Base-by-base conservation (phyloP, 1,284 basidiomycete species). In the Bjerkandera adusta region DNA sequence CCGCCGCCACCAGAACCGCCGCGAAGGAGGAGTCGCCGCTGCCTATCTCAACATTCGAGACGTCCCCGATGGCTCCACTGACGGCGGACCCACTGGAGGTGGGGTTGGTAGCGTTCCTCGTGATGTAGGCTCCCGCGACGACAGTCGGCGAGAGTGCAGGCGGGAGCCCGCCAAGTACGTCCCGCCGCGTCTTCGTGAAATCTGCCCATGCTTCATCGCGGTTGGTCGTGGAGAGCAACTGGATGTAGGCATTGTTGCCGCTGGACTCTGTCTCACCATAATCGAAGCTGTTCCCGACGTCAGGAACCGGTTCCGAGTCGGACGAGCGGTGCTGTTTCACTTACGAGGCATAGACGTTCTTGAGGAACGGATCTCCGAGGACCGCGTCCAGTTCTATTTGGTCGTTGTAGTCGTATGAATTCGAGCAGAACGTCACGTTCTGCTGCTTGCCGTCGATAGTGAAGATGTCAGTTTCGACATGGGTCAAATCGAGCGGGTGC, bases 261-360 rank as follows among this genome's bases (percentile, higher is more conserved):
- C 50, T 47, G 29, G 48, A 48, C 36, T 49, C 36, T 26, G 47
- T 51, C 25, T 49, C 45, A 16, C 49, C 45, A 32, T 47, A 51
- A 36, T 51, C 34, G 41, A 51, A 51, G 3, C 49, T 51, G 36
- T 10, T 22, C 42, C 57, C 47, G 42, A 50, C 59, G 53, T n/a
- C n/a, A n/a, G n/a, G n/a, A n/a, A n/a, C n/a, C n/a, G n/a, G n/a
- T n/a, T n/a, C n/a, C n/a, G n/a, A n/a, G n/a, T n/a, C n/a, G 27
- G 21, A 27, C n/a, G n/a, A n/a, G n/a, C 21, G 16, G 12, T n/a
- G n/a, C n/a, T n/a, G 4, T 12, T 15, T 10, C 24, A 54, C 60
- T 53, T 61, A 72, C 54, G 70, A 64, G 12, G 67, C 68, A 58
- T 71, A 72, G 45, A 60, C 61, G 51, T 70, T 73, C 45, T 69